Base-by-base conservation (phyloP, 306 rosid genomes). In the Begonia peltatifolia region DNA sequence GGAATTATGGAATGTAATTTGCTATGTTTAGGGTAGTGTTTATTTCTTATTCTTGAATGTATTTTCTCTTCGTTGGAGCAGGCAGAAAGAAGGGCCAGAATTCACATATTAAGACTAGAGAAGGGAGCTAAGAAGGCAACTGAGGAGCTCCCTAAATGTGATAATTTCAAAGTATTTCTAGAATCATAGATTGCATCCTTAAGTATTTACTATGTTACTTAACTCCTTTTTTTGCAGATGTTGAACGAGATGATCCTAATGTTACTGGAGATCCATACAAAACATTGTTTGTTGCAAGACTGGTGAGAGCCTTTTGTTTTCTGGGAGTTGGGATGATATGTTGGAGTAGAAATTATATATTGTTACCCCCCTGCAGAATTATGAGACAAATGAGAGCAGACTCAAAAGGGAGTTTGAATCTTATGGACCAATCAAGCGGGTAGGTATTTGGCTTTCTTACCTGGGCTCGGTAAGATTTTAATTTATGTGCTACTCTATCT, bases 351-450 rank as follows among this genome's bases (percentile, higher is more conserved):
- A 30, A 30, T 30, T 30, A 30, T 30, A 30, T 30, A 30, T 30
- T 30, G 9, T 3, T 56, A 56, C 46, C n/a, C 47, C 12, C 54
- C 52, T 46, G 76, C 94, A 86, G 99, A 92, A 84, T 70, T 92
- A 86, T 42, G 99, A 92, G 74, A 76, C 88, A 61, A 73, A 83
- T 64, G 99, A 92, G 73, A 86, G 99, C 99, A 77, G 87, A 81
- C 70, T 92, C 68, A 86, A 81, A 81, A 86, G 96, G 87, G 99
- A 92, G 81, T 83, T 92, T 81, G 99, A 92, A 62, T 78, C 85
- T 49, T 86, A 92, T 77, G 99, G 99, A 68, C 80, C 99, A 71
- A 79, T 92, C 88, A 92, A 92, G 78, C 79, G 93, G 99, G 99
- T 92, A 92, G 96, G 99, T 86, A 71, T 83, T 69, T 74, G 84